phyloP scores from a whole-genome alignment of 108 stramenopile species.

The Pseudonitzschia delicatissima region DNA sequence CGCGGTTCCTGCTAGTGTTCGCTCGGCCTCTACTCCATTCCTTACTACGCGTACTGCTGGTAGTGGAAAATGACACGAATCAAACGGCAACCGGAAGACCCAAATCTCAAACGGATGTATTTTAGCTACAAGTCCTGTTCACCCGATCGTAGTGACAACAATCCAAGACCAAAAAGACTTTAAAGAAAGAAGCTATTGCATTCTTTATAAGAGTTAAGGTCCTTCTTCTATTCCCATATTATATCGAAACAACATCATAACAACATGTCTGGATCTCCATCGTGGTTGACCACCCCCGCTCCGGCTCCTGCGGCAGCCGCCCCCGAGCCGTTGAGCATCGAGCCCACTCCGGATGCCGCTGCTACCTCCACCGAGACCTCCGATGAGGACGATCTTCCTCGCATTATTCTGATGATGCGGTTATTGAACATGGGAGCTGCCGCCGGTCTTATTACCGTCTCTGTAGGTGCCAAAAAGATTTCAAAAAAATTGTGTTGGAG shows the following conservation, averaged over 20 bases:
- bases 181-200: too few species aligned
- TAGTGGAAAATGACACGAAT: constrained; percentile 3
- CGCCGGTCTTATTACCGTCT: constrained; percentile 51
- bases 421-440: constrained; percentile 69
- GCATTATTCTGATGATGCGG: constrained; percentile 73
- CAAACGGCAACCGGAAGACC: background rate
- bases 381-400: constrained; percentile 61
- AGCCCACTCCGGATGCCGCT: background rate
- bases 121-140: background rate
- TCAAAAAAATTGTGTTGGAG: background rate
- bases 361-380: background rate
- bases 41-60: background rate
- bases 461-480: constrained; percentile 42
- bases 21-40: too few species aligned
- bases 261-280: constrained; percentile 27
- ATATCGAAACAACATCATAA: background rate
- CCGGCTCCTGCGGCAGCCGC: constrained; percentile 19
- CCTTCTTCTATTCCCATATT: too few species aligned
- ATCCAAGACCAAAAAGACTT: too few species aligned
- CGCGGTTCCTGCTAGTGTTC: too few species aligned
- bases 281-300: constrained; percentile 26
- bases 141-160: too few species aligned
- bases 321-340: constrained; percentile 14
- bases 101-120: background rate
- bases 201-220: too few species aligned